Base-by-base conservation (phyloP, 352 stramenopile genomes). In the Globisporangium cylindrosporum region DNA sequence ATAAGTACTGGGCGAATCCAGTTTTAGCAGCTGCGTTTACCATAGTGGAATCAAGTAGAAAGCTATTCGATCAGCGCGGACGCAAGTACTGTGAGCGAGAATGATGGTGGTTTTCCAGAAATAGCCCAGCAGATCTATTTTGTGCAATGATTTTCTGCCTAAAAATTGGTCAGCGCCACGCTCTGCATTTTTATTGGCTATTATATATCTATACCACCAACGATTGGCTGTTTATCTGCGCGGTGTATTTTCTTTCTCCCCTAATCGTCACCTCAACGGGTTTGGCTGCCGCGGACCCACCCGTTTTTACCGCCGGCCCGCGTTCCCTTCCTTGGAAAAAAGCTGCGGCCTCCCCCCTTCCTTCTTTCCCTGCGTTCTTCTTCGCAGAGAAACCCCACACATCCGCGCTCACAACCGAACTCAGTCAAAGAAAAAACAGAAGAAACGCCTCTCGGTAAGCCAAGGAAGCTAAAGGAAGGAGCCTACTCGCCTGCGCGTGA, bases 281-380 rank as follows among this genome's bases (percentile, higher is more conserved):
- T 64, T 63, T 68, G 43, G 15, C 18, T 51, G 18, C 18, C 43
- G 43, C 6, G 7, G 24, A 20, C 55, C 55, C 55, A 43, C 55
- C 29, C 55, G 29, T 69, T 68, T 62, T 59, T 59, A 56, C 24
- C 25, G 32, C 25, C 27, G 36, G 18, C 53, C 53, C 54, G 25
- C 20, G 56, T 25, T 62, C 32, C 32, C 56, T 48, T 46, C 32
- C 64, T 43, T 48, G 29, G 43, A 29, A 59, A 62, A 59, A 71
- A 67, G 53, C 41, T 63, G 62, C 58, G 48, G 62, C 51, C 15
- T 14, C 36, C 56, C 59, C 63, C 59, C 53, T 64, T 62, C 68
- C 65, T 71, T 62, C 68, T 62, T 71, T 66, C 68, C 12, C 15
- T 62, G 66, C 59, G 69, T 69, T 71, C 41, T 67, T 66, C 68